Base-by-base conservation (phyloP, 306 rosid genomes). In the Leucaena leucocephala region DNA sequence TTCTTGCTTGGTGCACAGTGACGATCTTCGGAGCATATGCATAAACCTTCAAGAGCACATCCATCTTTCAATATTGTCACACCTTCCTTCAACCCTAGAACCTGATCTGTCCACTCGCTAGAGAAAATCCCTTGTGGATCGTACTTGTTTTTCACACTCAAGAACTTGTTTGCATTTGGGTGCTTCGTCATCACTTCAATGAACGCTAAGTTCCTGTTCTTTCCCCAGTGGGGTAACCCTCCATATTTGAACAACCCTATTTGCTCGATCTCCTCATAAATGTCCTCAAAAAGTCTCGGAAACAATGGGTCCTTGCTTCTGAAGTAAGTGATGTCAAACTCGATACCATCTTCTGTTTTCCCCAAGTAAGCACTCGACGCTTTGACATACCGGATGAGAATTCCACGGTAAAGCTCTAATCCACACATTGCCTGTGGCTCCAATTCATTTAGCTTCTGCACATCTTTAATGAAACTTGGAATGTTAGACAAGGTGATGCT, bases 241-340 rank as follows among this genome's bases (percentile, higher is more conserved):
- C 89, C 90, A 52, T 93, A 93, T 75, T 89, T 91, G 78, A 91
- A 73, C 22, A 91, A 22, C 3, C 91, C 95, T 38, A 93, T 19
- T 72, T 93, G 98, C 78, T 93, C 97, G 4, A 91, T 40, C 81
- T 93, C 98, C 85, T 93, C 98, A 50, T 88, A 22, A 16, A 90
- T 70, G 35, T 85, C 95, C 66, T 90, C 91, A 38, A 84, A 68
- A 50, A 93, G 93, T 83, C 95, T 89, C 6, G 98, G 97, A 3
- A 35, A 42, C 81, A 71, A 78, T 0, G 93, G 92, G 78, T 93
- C 91, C 67, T 82, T 90, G 72, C 88, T 84, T 3, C 97, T 87
- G 21, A 86, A 93, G 4, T 93, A 93, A 0, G 92, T 88, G 72
- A 93, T 77, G 42, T 93, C 95, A 13, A 91, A 85, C 43, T 93